These are phyloP conservation scores for Medicago truncatula DNA, from an alignment of 306 rosid species.

Conservation along the genomic window DNA sequence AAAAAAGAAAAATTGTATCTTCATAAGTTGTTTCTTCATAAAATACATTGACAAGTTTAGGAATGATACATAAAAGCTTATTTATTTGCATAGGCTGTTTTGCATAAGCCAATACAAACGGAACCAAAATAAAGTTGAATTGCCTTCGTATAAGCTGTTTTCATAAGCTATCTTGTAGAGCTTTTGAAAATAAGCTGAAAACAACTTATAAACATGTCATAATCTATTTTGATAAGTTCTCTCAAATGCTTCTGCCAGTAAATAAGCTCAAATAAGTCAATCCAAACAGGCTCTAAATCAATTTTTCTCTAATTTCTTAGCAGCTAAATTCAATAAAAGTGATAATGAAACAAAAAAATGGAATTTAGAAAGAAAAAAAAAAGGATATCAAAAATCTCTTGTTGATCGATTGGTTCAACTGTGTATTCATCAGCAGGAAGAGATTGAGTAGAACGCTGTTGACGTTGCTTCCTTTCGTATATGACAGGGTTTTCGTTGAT, in stretches of 20 bases:
- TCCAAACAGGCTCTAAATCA: neutral
- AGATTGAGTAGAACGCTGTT: slow-evolving; percentile 55
- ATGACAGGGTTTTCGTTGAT: slow-evolving; percentile 85
- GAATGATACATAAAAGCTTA: too few relatives aligned
- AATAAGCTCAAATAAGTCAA: neutral
- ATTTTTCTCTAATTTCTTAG: neutral
- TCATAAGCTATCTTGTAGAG: too few relatives aligned
- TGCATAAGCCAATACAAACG: too few relatives aligned
- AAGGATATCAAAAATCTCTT: slow-evolving; percentile 93
- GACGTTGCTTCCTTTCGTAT: slow-evolving; percentile 84
- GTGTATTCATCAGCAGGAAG: slow-evolving; percentile 51
- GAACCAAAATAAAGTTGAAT: too few relatives aligned
- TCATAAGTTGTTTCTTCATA: too few relatives aligned
- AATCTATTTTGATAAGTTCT: neutral
- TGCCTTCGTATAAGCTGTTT: too few relatives aligned
- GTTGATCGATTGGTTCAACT: slow-evolving; percentile 74
- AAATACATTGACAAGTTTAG: too few relatives aligned
- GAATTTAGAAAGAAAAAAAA: neutral
- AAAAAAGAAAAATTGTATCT: too few relatives aligned
- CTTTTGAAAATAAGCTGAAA: too few relatives aligned
- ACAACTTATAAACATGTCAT: neutral
- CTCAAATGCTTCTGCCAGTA: neutral
- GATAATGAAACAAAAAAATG: neutral
- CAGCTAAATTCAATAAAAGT: neutral
- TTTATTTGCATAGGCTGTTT: too few relatives aligned